A percentile compares a stretch with the other conserved stretches of the same genome.
Conservation (phyloP, 2,329 filamentous ascomycete species). For the Fusarium sp. region DNA sequence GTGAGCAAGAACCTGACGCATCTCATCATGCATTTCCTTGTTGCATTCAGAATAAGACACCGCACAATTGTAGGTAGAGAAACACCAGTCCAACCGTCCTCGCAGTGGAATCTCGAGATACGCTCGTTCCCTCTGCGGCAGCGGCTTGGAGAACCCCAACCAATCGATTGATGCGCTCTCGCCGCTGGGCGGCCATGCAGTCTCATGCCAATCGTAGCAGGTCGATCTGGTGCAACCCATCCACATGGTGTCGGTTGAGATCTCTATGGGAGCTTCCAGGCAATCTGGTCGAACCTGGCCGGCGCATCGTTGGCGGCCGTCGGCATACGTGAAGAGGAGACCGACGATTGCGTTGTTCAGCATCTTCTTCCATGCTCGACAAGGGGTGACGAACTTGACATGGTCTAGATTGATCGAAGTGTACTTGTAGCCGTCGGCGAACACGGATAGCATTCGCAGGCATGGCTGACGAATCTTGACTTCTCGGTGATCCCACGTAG, state of each 20-base stretch:
- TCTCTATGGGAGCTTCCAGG: neutral
- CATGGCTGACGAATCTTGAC: neutral
- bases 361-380: neutral
- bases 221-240: neutral
- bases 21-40: neutral
- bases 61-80: fast-evolving
- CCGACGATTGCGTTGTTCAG: neutral
- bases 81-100: neutral
- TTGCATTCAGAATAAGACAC: neutral
- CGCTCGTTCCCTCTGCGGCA: neutral
- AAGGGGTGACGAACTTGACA: neutral
- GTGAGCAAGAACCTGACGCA: neutral
- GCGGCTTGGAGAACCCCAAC: neutral
- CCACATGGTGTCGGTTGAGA: neutral
- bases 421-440: neutral
- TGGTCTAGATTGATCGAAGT: neutral
- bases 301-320: neutral
- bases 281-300: neutral
- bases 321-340: neutral
- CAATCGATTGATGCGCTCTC: too few species aligned
- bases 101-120: neutral
- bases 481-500: neutral
- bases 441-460: neutral
- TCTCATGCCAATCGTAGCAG: too few species aligned
- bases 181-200: neutral